Percentiles rank a stretch among this genome's conserved stretches.
Evolutionary conservation across 1,284 basidiomycete species (phyloP).

Genomic region (Naganishia sp.): DNA sequence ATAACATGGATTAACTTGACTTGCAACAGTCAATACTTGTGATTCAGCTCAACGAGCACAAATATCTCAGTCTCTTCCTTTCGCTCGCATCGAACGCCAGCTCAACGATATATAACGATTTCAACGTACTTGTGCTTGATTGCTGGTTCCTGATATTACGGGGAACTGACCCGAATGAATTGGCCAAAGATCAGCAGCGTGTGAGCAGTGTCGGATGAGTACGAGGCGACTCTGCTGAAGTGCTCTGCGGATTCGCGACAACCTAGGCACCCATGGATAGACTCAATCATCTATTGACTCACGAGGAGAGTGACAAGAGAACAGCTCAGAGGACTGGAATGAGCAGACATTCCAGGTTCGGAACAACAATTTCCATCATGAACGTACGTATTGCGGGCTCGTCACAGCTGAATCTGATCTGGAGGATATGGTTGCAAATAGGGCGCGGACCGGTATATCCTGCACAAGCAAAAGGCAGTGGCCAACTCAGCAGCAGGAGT

Average conservation of each 20-base stretch:
- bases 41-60: conserved; percentile 67
- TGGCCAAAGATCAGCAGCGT: conserved; percentile 68
- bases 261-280: conserved; percentile 63
- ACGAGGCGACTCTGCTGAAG: neutral
- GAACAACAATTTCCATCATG: conserved; percentile 80
- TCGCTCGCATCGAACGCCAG: conserved; percentile 76
- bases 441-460: conserved; percentile 59
- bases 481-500: conserved; percentile 70
- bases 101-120: conserved; percentile 73
- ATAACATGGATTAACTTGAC: neutral
- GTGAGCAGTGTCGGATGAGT: conserved; percentile 54
- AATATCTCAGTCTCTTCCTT: conserved; percentile 73
- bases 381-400: conserved; percentile 54
- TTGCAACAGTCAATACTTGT: conserved; percentile 64
- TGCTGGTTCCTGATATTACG: conserved; percentile 85
- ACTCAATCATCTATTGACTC: conserved; percentile 68
- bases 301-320: conserved; percentile 66
- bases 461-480: conserved; percentile 82
- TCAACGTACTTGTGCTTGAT: conserved; percentile 85
- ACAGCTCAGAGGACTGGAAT: conserved; percentile 55
- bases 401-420: neutral
- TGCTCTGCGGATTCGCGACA: neutral
- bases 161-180: conserved; percentile 65
- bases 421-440: conserved; percentile 34
- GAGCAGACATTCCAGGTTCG: conserved; percentile 90